phyloP scores from a whole-genome alignment of 768 basidiomycete genomes.

The Naematelia aurantialba region DNA sequence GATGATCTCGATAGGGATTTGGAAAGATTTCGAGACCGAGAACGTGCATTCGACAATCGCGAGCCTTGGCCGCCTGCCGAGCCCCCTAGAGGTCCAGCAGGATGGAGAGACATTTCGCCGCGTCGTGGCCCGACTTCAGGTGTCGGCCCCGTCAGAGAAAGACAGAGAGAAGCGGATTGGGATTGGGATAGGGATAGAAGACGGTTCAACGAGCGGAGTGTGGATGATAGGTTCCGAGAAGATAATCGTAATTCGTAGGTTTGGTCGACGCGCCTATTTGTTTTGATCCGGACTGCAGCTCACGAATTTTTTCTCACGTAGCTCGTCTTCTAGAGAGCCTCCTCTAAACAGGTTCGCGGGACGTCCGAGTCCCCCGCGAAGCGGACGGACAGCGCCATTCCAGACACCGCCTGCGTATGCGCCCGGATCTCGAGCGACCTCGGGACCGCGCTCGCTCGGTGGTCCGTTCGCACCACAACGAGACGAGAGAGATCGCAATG shows the following conservation, averaged over 20 bases:
- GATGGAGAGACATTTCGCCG: not conserved
- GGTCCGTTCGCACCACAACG: not conserved
- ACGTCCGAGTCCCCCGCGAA: not conserved
- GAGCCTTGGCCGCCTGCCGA: not conserved
- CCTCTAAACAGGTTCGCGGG: not conserved
- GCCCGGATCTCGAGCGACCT: not conserved
- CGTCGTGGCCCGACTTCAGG: not conserved
- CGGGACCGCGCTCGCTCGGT: not conserved
- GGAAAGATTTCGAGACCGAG: slow-evolving; percentile 10
- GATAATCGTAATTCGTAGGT: not conserved
- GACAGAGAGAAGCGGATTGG: slow-evolving; percentile 2
- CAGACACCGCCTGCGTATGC: not conserved
- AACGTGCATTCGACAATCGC: slow-evolving; percentile 13
- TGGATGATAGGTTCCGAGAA: slow-evolving; percentile 10
- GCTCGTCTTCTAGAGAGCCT: not conserved
- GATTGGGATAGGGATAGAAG: slow-evolving; percentile 2
- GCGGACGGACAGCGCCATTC: not conserved
- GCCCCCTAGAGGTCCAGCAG: not conserved
- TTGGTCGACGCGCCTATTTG: not conserved
- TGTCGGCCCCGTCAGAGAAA: not conserved
- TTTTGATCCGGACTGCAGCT: not conserved
- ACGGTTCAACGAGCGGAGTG: not conserved
- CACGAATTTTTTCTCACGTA: not conserved
- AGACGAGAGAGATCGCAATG: not conserved
- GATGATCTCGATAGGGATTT: slow-evolving; percentile 14